Evolutionary conservation across 2,329 filamentous ascomycete genomes (phyloP).

Genomic region (Trichophyton rubrum): DNA sequence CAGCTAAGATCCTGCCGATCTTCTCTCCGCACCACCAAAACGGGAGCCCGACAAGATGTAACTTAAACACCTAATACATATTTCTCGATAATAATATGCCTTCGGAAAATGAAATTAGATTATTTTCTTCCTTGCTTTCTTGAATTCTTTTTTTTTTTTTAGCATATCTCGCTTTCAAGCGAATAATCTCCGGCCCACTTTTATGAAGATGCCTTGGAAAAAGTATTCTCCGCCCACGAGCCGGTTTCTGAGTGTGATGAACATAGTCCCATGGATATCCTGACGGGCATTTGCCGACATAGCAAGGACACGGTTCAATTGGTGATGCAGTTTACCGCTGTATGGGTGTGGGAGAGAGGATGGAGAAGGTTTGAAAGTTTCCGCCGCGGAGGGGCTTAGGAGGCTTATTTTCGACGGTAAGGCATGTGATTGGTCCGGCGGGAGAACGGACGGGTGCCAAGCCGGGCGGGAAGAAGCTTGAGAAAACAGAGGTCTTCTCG

Average conservation of each 20-base stretch:
- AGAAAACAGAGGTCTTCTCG: background rate
- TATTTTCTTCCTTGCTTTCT: background rate
- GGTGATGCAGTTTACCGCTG: background rate
- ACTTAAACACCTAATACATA: no score
- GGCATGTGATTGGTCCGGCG: background rate
- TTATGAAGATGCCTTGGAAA: background rate
- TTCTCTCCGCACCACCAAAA: no score
- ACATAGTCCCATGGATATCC: no score
- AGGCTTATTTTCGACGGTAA: background rate
- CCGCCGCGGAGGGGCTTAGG: background rate
- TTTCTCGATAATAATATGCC: no score
- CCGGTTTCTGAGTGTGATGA: background rate
- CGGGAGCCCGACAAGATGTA: no score
- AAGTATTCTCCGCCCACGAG: background rate
- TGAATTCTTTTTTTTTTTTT: no score
- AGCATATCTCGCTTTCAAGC: no score
- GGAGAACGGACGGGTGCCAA: background rate
- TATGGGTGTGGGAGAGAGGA: background rate
- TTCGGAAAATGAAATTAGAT: no score
- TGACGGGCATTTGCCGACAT: no score
- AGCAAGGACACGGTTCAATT: background rate
- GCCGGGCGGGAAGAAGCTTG: background rate
- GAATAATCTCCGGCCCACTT: no score
- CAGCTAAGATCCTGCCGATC: no score
- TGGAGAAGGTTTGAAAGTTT: background rate